A percentile compares a stretch with the other conserved stretches of the same genome.
These are phyloP conservation scores for Penicillium paneum DNA, from an alignment of 2,329 filamentous ascomycete species.

Conservation along the genomic window DNA sequence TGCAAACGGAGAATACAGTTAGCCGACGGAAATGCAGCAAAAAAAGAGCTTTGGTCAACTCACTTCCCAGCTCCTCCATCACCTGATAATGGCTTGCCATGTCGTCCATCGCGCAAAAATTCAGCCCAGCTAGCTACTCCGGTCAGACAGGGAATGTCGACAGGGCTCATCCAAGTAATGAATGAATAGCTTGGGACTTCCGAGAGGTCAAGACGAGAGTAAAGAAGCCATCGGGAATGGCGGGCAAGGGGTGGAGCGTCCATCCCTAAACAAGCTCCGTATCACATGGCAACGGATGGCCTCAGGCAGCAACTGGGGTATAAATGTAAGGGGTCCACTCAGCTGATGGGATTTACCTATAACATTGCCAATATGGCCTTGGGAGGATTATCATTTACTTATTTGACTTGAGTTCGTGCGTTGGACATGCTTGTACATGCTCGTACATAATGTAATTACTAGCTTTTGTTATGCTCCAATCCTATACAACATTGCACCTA, in stretches of 20 bases:
- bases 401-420: neutral
- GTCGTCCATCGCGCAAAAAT: constrained; percentile 38
- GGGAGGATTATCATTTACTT: neutral
- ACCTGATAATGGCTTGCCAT: constrained; percentile 90
- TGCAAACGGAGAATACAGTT: constrained; percentile 39
- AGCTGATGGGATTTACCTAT: neutral
- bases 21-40: constrained; percentile 3
- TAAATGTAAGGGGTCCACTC: constrained; percentile 18
- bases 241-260: constrained; percentile 24
- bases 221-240: constrained; percentile 5
- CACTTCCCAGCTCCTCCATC: constrained; percentile 92
- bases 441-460: neutral
- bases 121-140: constrained; percentile 18
- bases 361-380: neutral
- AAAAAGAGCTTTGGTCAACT: constrained; percentile 41
- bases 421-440: neutral
- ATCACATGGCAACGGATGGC: constrained; percentile 21
- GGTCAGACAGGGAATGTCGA: constrained; percentile 16
- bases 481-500: neutral
- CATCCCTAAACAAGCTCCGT: constrained; percentile 23
- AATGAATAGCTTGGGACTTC: constrained; percentile 9
- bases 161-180: constrained; percentile 11
- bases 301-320: constrained; percentile 13
- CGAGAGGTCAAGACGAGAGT: constrained; percentile 3
- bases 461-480: neutral